These are phyloP conservation scores for Phytophthora pinifolia DNA, from an alignment of 352 stramenopile genomes.

Conservation along the genomic window DNA sequence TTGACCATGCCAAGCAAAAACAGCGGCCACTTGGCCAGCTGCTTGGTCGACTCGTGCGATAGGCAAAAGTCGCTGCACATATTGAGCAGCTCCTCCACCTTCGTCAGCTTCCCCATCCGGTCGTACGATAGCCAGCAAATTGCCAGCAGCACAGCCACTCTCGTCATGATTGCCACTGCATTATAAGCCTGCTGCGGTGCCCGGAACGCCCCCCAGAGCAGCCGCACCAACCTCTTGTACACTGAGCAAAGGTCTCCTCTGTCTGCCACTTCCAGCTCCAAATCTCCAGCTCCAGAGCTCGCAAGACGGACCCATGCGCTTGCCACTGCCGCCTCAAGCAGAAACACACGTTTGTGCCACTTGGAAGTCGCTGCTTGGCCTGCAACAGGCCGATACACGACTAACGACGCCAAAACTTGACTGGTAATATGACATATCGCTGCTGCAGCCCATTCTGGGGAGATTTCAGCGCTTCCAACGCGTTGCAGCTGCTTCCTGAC, in stretches of 20 bases:
- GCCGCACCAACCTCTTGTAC: conserved; percentile 22
- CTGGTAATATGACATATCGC: conserved; percentile 25
- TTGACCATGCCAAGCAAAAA: conserved; percentile 48
- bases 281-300: conserved; percentile 1
- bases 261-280: conserved; percentile 10
- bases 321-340: conserved; percentile 27
- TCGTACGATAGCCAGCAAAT: conserved; percentile 40
- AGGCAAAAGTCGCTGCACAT: conserved; percentile 19
- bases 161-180: conserved; percentile 13
- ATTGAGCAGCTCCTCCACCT: conserved; percentile 29
- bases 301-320: conserved; percentile 3
- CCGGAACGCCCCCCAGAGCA: not conserved
- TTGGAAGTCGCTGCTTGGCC: conserved; percentile 12
- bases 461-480: conserved; percentile 1
- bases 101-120: conserved; percentile 12
- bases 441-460: conserved; percentile 9
- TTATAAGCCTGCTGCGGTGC: conserved; percentile 1
- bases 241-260: conserved; percentile 22
- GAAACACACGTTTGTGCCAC: conserved; percentile 27
- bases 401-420: conserved; percentile 25
- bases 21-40: conserved; percentile 30
- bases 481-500: conserved; percentile 19
- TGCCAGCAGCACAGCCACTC: conserved; percentile 30
- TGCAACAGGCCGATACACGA: conserved; percentile 15
- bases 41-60: conserved; percentile 1